Conservation (phyloP, 352 stramenopile species). For the Globisporangium echinulatum region DNA sequence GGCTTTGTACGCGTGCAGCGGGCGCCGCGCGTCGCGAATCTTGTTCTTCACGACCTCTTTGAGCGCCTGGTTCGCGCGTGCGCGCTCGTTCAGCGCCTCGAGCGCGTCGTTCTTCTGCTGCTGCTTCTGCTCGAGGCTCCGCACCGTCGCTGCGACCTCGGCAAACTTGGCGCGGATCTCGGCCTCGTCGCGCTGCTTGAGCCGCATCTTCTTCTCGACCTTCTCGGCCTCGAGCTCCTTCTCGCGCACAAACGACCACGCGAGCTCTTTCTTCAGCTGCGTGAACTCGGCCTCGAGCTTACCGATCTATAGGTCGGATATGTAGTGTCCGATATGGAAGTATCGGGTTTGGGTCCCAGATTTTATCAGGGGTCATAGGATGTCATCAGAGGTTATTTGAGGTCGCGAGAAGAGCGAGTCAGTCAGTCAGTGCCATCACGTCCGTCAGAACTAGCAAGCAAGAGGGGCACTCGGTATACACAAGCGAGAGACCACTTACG, state of each 20-base stretch:
- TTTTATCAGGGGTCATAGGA: no score
- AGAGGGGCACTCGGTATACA: no score
- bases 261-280: constrained; percentile 69
- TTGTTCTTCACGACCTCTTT: constrained; percentile 49
- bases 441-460: no score
- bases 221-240: constrained; percentile 49
- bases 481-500: constrained; percentile 17
- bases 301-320: constrained; percentile 34
- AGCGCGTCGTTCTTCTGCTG: constrained; percentile 61
- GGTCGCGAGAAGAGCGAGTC: no score
- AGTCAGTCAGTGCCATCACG: no score
- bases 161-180: constrained; percentile 33
- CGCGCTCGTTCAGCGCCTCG: constrained; percentile 37
- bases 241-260: constrained; percentile 77
- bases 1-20: constrained; percentile 57
- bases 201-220: constrained; percentile 47
- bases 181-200: constrained; percentile 39
- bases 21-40: constrained; percentile 57
- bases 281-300: constrained; percentile 67
- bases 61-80: constrained; percentile 31
- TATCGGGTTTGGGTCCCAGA: no score
- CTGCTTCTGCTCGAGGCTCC: constrained; percentile 50
- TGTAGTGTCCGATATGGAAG: background rate
- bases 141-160: constrained; percentile 38
- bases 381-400: no score